Percentiles rank a stretch among this genome's conserved stretches.
Conservation (phyloP, 768 basidiomycete species). For the Pleurotus citrinopileatus region DNA sequence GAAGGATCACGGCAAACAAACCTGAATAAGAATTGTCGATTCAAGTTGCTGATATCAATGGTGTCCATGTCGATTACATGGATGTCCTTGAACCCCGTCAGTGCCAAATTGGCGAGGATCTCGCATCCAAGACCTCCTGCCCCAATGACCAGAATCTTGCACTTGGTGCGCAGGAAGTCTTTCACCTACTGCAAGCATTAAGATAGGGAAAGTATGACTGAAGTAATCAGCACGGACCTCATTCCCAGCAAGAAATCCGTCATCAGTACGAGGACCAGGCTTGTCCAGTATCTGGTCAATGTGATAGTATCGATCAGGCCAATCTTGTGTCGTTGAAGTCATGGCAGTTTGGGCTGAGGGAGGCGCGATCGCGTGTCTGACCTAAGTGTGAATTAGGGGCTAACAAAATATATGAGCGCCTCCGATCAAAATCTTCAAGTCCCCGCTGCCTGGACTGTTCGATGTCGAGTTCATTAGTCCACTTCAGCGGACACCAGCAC, state of each 20-base stretch:
- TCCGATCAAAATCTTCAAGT: too few relatives aligned
- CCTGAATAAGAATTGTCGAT: slow-evolving; percentile 98
- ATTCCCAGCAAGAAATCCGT: slow-evolving; percentile 77
- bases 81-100: slow-evolving; percentile 97
- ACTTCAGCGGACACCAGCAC: slow-evolving; percentile 79
- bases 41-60: slow-evolving; percentile 98
- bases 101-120: slow-evolving; percentile 92
- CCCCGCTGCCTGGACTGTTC: slow-evolving; percentile 37
- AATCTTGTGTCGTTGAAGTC: slow-evolving; percentile 27
- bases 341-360: not conserved
- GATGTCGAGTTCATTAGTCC: slow-evolving; percentile 35
- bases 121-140: slow-evolving; percentile 98
- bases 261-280: slow-evolving; percentile 88
- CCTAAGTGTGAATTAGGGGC: not conserved
- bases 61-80: slow-evolving; percentile 99
- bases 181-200: slow-evolving; percentile 62
- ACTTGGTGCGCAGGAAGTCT: slow-evolving; percentile 73
- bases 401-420: not conserved
- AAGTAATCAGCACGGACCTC: slow-evolving; percentile 45
- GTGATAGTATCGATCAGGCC: slow-evolving; percentile 68
- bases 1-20: slow-evolving; percentile 25
- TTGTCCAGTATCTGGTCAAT: slow-evolving; percentile 84
- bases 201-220: slow-evolving; percentile 6
- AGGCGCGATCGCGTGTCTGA: slow-evolving; percentile 12
- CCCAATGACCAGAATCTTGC: slow-evolving; percentile 96